A percentile compares a stretch with the other conserved stretches of the same genome.
Evolutionary conservation across 164 flowering plant genomes (phyloP).

Genomic region (Magnolia officinalis): DNA sequence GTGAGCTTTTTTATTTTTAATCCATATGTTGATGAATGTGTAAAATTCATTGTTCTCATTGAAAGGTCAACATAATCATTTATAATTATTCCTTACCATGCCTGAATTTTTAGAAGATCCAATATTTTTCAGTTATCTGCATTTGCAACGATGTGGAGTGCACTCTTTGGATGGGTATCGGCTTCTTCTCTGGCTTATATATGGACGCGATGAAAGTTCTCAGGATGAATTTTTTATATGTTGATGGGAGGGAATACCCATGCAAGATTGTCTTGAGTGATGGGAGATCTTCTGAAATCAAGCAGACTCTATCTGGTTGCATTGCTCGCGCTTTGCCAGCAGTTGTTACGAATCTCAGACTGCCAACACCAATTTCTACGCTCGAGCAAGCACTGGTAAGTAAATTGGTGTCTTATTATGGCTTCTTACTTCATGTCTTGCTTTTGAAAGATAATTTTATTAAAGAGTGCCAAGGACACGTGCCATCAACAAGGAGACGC

Average conservation of each 20-base stretch:
- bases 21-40: neutral
- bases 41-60: conserved; percentile 1
- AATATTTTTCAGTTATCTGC: conserved; percentile 54
- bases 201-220: conserved; percentile 67
- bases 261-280: conserved; percentile 45
- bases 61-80: neutral
- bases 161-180: conserved; percentile 82
- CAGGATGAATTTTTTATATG: conserved; percentile 53
- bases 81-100: neutral
- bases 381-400: conserved; percentile 72
- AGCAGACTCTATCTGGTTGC: conserved; percentile 66
- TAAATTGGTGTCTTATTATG: neutral
- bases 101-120: neutral
- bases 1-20: conserved; percentile 35
- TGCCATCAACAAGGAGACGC: no score
- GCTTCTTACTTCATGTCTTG: neutral
- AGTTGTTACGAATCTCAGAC: conserved; percentile 49
- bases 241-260: conserved; percentile 77
- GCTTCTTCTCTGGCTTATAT: conserved; percentile 86
- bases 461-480: no score
- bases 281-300: conserved; percentile 84
- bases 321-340: conserved; percentile 67
- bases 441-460: no score
- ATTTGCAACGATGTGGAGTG: conserved; percentile 83
- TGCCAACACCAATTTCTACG: conserved; percentile 57